Conservation (phyloP, 2,329 filamentous ascomycete species). For the Calonectria crousiana region DNA sequence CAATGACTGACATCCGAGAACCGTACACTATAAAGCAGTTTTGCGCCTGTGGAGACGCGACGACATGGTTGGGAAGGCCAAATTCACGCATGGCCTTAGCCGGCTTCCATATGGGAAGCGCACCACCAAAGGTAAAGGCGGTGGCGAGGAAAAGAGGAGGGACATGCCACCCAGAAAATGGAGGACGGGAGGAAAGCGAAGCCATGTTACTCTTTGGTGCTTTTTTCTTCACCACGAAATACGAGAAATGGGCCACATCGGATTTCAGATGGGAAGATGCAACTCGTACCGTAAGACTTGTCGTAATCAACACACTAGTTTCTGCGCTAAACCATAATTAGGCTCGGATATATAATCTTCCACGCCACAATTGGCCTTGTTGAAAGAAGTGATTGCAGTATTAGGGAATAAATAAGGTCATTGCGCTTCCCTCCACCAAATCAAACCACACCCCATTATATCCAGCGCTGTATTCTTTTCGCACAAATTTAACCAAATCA, state of each 20-base stretch:
- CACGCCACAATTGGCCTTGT: neutral
- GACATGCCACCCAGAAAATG: conserved; percentile 41
- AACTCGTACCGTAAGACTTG: neutral
- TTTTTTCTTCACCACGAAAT: neutral
- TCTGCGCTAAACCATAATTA: neutral
- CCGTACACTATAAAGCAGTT: conserved; percentile 45
- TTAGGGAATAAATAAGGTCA: neutral
- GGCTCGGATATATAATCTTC: neutral
- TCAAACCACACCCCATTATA: conserved; percentile 28
- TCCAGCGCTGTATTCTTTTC: conserved; percentile 17
- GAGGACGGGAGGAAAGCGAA: neutral
- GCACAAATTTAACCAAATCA: conserved; percentile 14
- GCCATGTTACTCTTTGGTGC: neutral
- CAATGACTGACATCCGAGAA: conserved; percentile 34
- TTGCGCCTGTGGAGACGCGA: conserved; percentile 46
- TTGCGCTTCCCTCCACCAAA: neutral
- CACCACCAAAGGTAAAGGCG: conserved; percentile 47
- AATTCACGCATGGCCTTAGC: conserved; percentile 48
- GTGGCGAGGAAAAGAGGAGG: conserved; percentile 46
- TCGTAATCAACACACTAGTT: neutral
- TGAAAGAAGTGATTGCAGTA: neutral
- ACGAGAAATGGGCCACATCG: neutral
- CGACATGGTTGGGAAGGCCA: conserved; percentile 48
- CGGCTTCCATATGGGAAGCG: conserved; percentile 49
- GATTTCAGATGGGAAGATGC: neutral